Evolutionary conservation across 2,329 filamentous ascomycete species (phyloP).

Genomic region (Cordyceps fumosorosea): DNA sequence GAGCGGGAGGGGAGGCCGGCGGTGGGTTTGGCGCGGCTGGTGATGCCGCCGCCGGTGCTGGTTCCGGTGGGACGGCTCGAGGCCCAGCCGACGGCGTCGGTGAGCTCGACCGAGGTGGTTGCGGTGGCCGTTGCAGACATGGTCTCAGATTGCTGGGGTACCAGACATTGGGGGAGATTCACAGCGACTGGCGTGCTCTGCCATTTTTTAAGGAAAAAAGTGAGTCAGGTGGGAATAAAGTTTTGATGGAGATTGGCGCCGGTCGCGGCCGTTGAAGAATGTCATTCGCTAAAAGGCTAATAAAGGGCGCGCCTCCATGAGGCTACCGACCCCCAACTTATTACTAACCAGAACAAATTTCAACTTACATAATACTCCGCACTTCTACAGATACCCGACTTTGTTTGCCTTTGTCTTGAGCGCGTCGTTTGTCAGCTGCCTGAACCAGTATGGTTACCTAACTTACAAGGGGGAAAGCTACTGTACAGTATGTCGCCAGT

Average conservation of each 20-base stretch:
- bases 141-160: not conserved
- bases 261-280: too few species aligned
- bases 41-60: not conserved
- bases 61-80: not conserved
- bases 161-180: not conserved
- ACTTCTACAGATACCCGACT: too few species aligned
- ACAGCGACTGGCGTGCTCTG: not conserved
- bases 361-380: too few species aligned
- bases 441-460: too few species aligned
- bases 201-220: not conserved
- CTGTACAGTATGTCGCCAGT: not conserved
- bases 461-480: too few species aligned
- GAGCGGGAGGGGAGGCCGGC: too few species aligned
- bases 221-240: not conserved
- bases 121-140: slow-evolving; percentile 8
- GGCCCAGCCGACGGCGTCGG: not conserved
- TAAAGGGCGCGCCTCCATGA: too few species aligned
- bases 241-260: not conserved
- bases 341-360: too few species aligned
- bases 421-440: too few species aligned
- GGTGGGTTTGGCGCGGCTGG: not conserved
- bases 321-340: too few species aligned
- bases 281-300: too few species aligned
- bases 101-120: slow-evolving; percentile 6
- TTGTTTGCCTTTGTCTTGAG: too few species aligned